Percentiles rank a stretch among this genome's conserved stretches.
Conservation (phyloP, 352 stramenopile species). For the Pythium sp. region DNA sequence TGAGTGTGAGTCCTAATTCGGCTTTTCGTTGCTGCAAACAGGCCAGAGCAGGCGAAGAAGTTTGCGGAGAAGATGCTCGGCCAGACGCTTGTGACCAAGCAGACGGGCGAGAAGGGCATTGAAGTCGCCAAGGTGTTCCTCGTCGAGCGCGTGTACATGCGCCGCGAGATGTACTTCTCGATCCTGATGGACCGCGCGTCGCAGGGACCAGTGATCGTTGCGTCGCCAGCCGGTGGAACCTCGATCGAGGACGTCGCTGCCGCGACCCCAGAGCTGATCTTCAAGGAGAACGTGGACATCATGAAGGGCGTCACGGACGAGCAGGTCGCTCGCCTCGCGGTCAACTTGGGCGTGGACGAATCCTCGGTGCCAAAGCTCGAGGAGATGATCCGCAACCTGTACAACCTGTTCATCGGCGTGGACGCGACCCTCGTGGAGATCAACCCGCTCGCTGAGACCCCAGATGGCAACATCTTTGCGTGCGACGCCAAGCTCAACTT, state of each 20-base stretch:
- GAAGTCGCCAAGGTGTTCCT: constrained; percentile 90
- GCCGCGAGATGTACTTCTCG: constrained; percentile 97
- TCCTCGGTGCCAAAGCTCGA: constrained; percentile 57
- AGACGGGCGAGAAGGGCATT: constrained; percentile 88
- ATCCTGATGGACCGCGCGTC: constrained; percentile 97
- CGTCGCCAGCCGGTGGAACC: constrained; percentile 91
- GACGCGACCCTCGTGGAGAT: constrained; percentile 98
- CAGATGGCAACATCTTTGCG: constrained; percentile 93
- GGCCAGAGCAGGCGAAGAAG: constrained; percentile 69
- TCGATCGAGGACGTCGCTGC: constrained; percentile 97
- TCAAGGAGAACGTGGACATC: constrained; percentile 95
- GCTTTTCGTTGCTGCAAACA: constrained; percentile 1
- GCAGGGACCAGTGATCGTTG: constrained; percentile 95
- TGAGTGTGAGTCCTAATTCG: neutral
- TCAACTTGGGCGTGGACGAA: constrained; percentile 65
- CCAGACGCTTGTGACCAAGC: constrained; percentile 96
- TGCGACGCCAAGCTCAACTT: constrained; percentile 99
- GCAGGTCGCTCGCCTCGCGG: constrained; percentile 72
- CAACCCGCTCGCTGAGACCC: constrained; percentile 97
- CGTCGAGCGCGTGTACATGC: constrained; percentile 92
- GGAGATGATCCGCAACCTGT: constrained; percentile 87
- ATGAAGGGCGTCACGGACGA: constrained; percentile 86
- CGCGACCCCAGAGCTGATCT: constrained; percentile 91
- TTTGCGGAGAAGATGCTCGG: constrained; percentile 91
- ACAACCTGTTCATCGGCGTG: constrained; percentile 95